These are phyloP conservation scores for Paspalum vaginatum DNA, from an alignment of 176 grass and related monocot genomes.

Conservation along the genomic window DNA sequence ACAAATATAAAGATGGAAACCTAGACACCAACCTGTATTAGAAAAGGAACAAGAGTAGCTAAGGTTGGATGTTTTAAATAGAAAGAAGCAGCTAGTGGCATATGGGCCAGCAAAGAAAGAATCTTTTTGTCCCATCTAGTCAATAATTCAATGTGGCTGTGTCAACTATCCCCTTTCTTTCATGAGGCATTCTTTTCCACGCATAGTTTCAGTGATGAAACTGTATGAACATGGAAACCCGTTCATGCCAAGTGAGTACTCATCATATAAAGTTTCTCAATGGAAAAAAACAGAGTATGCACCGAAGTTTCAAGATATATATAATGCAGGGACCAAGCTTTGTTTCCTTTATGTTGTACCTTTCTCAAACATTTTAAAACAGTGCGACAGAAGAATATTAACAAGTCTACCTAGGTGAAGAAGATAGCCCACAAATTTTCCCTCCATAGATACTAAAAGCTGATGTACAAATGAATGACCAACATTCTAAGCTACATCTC, in stretches of 20 bases:
- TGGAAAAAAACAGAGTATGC: background rate
- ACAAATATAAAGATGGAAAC: constrained; percentile 15
- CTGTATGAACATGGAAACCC: background rate
- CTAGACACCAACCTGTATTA: constrained; percentile 33
- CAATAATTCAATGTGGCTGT: constrained; percentile 26
- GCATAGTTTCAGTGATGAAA: background rate
- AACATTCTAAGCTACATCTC: background rate
- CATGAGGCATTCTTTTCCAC: background rate
- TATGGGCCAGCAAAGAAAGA: constrained; percentile 48
- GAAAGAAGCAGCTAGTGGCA: constrained; percentile 39
- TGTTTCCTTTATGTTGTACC: background rate
- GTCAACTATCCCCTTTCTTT: constrained; percentile 26
- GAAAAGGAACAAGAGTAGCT: background rate
- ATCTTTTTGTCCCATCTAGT: constrained; percentile 37
- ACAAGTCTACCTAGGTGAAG: constrained; percentile 6
- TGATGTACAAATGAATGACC: background rate
- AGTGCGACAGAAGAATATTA: background rate
- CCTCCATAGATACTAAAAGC: background rate
- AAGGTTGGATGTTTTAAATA: constrained; percentile 23
- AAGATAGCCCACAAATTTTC: constrained; percentile 7
- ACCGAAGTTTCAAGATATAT: background rate
- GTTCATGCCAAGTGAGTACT: background rate
- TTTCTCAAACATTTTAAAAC: background rate
- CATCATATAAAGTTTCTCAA: background rate
- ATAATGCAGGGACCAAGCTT: background rate